A percentile compares a stretch with the other conserved stretches of the same genome.
phyloP scores from a whole-genome alignment of 1,139 yeast genomes.

The Taphrina communis region DNA sequence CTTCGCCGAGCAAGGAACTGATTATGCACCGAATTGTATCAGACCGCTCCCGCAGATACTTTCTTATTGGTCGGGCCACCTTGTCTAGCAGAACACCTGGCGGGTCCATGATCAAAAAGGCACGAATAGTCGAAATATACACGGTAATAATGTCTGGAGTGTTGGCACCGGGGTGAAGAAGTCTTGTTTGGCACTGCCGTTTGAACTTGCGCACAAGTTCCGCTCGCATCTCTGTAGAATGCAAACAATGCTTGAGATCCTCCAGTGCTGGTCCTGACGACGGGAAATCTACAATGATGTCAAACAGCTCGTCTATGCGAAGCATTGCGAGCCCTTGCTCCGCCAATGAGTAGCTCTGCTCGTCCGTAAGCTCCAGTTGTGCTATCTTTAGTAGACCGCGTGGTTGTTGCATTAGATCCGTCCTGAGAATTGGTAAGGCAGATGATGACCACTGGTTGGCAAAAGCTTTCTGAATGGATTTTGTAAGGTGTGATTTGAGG shows the following conservation, averaged over 20 bases:
- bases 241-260: constrained; percentile 61
- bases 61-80: constrained; percentile 74
- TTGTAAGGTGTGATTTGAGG: not conserved
- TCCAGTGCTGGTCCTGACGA: constrained; percentile 62
- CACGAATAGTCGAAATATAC: constrained; percentile 73
- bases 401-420: not conserved
- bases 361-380: not conserved
- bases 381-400: not conserved
- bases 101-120: constrained; percentile 82
- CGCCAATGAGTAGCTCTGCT: constrained; percentile 37
- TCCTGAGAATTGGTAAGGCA: not conserved
- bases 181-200: constrained; percentile 57
- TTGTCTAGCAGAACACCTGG: constrained; percentile 81
- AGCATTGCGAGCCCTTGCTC: constrained; percentile 48
- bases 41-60: constrained; percentile 68
- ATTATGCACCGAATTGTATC: constrained; percentile 77
- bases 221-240: constrained; percentile 56
- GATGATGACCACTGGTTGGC: not conserved
- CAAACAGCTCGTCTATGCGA: constrained; percentile 69
- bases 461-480: not conserved
- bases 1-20: constrained; percentile 68
- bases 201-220: constrained; percentile 64
- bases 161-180: constrained; percentile 82
- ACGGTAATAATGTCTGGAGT: constrained; percentile 74
- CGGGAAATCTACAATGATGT: constrained; percentile 67